These are phyloP conservation scores for Pneumocystis murina DNA, from an alignment of 1,139 yeast species.

Conservation along the genomic window DNA sequence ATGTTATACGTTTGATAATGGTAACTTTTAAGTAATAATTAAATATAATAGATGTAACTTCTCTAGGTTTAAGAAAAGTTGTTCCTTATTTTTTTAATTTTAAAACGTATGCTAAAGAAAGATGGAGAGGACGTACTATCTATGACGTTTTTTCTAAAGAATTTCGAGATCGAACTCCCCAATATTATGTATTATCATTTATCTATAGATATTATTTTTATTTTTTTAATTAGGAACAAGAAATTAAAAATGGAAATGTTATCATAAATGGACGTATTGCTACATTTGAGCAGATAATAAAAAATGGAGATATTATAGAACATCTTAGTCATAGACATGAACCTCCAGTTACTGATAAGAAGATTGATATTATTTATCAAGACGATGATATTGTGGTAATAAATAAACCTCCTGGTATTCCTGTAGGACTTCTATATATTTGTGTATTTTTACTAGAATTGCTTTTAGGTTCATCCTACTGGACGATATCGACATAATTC, in stretches of 20 bases:
- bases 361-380: constrained; percentile 59
- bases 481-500: constrained; percentile 83
- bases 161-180: constrained; percentile 64
- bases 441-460: not conserved
- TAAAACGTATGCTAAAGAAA: constrained; percentile 71
- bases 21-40: not conserved
- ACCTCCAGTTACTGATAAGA: constrained; percentile 66
- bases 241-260: constrained; percentile 62
- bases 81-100: constrained; percentile 80
- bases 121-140: constrained; percentile 78
- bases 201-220: not conserved
- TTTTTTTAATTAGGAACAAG: constrained; percentile 25
- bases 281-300: constrained; percentile 45
- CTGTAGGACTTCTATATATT: constrained; percentile 32
- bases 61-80: constrained; percentile 41
- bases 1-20: not conserved
- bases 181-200: constrained; percentile 36
- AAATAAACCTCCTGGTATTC: constrained; percentile 89
- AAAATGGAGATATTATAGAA: constrained; percentile 71
- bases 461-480: constrained; percentile 57
- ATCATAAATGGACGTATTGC: constrained; percentile 55
- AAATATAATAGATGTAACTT: not conserved
- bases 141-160: constrained; percentile 70
- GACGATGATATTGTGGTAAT: constrained; percentile 70
- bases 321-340: constrained; percentile 84